Base-by-base conservation (phyloP, 805 yeast species). In the Pichia ethanolica region DNA sequence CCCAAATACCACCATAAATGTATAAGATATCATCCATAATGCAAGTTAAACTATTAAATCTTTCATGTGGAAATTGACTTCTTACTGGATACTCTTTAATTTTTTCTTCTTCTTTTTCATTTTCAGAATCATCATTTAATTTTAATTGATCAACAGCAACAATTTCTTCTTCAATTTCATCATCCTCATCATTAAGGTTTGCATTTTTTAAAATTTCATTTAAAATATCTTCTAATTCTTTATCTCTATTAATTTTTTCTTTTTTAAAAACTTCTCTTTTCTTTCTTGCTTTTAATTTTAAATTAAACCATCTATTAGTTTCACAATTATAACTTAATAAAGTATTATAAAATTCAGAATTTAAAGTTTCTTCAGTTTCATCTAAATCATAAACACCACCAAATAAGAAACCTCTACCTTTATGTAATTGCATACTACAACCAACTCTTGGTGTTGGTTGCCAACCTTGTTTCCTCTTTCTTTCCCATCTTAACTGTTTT, bases 351-450 rank as follows among this genome's bases (percentile, higher is more conserved):
- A 90, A 91, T 44, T 78, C 80, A 1, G 96, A 88, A 42, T 86
- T 91, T 53, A 91, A 69, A 47, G 86, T 79, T 67, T 93, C 98
- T 65, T 91, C 98, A 12, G 96, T 91, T 67, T 91, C 99, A 58
- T 90, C 96, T 53, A 78, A 86, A 66, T 91, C 98, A 60, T 79
- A 90, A 12, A 93, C 99, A 59, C 98, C 98, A 37, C 98, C 98
- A 70, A 91, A 93, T 61, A 90, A 60, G 9, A 91, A 76, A 50
- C 97, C 97, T 70, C 97, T 81, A 51, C 95, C 95, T 59, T 87
- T 86, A 67, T 91, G 98, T 56, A 75, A 75, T 9, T 82, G 89
- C 83, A 91, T 79, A 5, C 95, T 83, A 61, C 95, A 86, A 0
- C 99, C 98, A n/a, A 88, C 97, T 59, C 98, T 77, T 12, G 97